Evolutionary conservation across 106 monocot species (phyloP), one percentile per base, ranked within the genome.

Genomic region (Xerophyta viscosa): DNA sequence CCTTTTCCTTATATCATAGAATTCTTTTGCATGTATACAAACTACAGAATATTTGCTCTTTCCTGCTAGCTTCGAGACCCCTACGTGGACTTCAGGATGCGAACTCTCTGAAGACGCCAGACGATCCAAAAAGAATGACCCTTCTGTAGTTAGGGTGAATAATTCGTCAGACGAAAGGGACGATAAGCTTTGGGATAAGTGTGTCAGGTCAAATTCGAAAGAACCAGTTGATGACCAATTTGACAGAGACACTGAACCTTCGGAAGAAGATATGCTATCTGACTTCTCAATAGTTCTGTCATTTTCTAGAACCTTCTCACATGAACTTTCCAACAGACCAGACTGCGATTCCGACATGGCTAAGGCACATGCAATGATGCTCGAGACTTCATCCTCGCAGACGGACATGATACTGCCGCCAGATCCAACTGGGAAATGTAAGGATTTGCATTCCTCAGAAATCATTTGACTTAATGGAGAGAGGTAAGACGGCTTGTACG

Each of bases 321-420:
- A 29, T 24, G 9, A 1, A 13, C 13, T 55, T 13, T 75, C 71
- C 14, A n/a, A 18, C 8, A 64, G 37, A 27, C 21, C 52, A 50
- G 23, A 47, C 1, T 28, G 46, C 30, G 75, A 68, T 48, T 78
- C 69, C 45, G 44, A 67, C 50, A 67, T 31, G 3, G 70, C 67
- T 29, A 88, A 48, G 31, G 78, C 78, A 69, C 74, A 82, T 24
- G 96, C 82, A 63, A 98, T 90, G 50, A 98, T 67, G 60, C 89
- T 98, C 9, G 96, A 86, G 60, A 98, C 55, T 36, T 98, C 89
- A 68, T 86, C 86, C 49, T 82, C 84, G 31, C 48, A 70, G 47
- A 82, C 54, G 46, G 85, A 86, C 22, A 89, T 44, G 48, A 88
- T 56, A 48, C 56, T 58, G 42, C 68, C 71, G 60, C 82, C 70